Evolutionary conservation across 2,329 filamentous ascomycete species (phyloP).

Genomic region (Xylariaceae sp.): DNA sequence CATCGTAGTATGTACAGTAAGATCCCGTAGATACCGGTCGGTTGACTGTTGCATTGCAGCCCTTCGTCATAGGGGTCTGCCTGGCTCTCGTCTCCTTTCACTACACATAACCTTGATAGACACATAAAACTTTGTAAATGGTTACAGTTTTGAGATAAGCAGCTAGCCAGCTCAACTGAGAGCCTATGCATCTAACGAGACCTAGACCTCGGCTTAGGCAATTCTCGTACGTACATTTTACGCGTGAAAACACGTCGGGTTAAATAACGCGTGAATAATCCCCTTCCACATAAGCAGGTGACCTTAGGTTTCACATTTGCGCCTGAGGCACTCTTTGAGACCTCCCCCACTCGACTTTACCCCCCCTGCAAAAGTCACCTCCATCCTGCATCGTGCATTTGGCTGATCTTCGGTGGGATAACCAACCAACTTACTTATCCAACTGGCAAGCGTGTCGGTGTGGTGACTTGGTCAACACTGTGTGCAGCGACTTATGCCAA

Average conservation of each 20-base stretch:
- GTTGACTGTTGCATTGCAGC: no score
- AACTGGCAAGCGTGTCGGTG: slow-evolving; percentile 10
- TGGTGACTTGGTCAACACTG: not conserved
- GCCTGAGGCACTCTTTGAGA: not conserved
- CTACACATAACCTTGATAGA: not conserved
- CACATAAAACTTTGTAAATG: not conserved
- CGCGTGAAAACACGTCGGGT: not conserved
- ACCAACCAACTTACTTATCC: not conserved
- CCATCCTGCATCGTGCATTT: slow-evolving; percentile 10
- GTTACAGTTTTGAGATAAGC: not conserved
- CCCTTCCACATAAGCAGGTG: not conserved
- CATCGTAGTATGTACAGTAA: not conserved
- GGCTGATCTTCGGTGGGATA: slow-evolving; percentile 5
- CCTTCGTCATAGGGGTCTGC: not conserved
- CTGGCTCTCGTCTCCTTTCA: not conserved
- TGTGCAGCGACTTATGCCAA: not conserved
- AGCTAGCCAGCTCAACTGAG: not conserved
- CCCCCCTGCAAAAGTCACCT: slow-evolving; percentile 7
- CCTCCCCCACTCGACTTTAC: not conserved
- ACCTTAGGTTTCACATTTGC: not conserved
- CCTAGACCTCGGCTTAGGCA: not conserved
- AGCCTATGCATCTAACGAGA: not conserved
- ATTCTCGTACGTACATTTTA: not conserved
- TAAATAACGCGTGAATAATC: not conserved
- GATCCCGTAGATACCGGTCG: no score